Conservation (phyloP, 2,329 filamentous ascomycete genomes). For the Scytalidium sp. region DNA sequence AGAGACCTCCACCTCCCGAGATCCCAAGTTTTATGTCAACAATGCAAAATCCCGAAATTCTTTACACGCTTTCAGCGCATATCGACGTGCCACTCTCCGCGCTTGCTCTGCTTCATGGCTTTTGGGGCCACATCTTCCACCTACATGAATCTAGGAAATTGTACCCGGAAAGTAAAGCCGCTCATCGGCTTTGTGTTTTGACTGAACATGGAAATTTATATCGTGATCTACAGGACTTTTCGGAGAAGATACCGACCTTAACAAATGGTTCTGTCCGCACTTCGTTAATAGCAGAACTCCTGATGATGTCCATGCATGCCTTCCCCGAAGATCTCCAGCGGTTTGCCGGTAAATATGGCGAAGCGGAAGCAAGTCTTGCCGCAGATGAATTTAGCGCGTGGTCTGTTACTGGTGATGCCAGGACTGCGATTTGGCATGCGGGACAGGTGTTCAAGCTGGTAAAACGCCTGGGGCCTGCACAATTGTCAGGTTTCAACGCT, state of each 20-base stretch:
- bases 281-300: constrained; percentile 40
- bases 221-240: constrained; percentile 55
- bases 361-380: constrained; percentile 59
- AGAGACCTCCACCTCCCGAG: not conserved
- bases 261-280: constrained; percentile 22
- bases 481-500: constrained; percentile 64
- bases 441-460: constrained; percentile 64
- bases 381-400: constrained; percentile 56
- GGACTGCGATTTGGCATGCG: constrained; percentile 64
- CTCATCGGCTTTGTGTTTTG: constrained; percentile 28
- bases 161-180: constrained; percentile 20
- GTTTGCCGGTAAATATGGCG: constrained; percentile 65
- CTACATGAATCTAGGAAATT: constrained; percentile 56
- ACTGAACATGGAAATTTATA: constrained; percentile 52
- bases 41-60: constrained; percentile 8
- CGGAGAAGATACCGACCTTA: constrained; percentile 4
- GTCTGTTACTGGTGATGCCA: constrained; percentile 51
- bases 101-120: constrained; percentile 60
- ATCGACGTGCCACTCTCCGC: constrained; percentile 56
- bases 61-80: constrained; percentile 25
- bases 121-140: constrained; percentile 64
- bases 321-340: constrained; percentile 64
- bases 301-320: constrained; percentile 63
- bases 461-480: constrained; percentile 47
- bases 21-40: constrained; percentile 3